Base-by-base conservation (phyloP, 192 early-diverging fungal genomes). In the Coemansia sp. region DNA sequence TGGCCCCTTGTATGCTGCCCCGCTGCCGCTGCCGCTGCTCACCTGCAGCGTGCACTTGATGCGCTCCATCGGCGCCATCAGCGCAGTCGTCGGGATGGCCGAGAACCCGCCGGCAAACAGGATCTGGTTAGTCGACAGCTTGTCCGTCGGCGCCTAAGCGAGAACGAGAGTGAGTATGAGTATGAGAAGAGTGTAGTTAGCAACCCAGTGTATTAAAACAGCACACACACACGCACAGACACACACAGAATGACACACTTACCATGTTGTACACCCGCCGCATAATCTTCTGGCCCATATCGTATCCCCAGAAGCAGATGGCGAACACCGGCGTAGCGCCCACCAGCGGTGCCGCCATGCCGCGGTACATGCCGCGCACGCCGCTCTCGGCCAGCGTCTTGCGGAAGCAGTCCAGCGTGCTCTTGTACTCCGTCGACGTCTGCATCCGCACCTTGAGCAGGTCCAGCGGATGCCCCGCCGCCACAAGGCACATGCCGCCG, bases 291-390 rank as follows among this genome's bases (percentile, higher is more conserved):
- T 75, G 66, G 67, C 81, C 78, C 62, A 69, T 64, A 55, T 68
- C 67, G 62, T 80, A 76, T 46, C 77, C 91, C 91, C 90, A 96
- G 83, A 96, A 98, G 62, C 86, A 90, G 27, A 94, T 85, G 41
- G 94, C 93, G 80, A 93, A 96, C 74, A 97, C 93, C 30, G 96
- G 94, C 24, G 96, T 99, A 22, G 95, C 90, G 40, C 94, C 93
- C 39, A 91, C 82, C 24, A 99, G 76, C 39, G 96, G 96, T 13
- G 95, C 86, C 6, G 86, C 84, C 90, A 97, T 96, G 41, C 96
- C 96, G 43, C 89, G 89, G 86, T 99, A 99, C 49, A 99, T 82
- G 59, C 93, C 95, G 39, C 85, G 78, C 43, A 96, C 49, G 43
- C 96, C 96, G 71, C 93, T 95, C 64, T 88, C 90, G 34, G 88